phyloP scores from a whole-genome alignment of 208 protist species.

The Leishmania guyanensis region DNA sequence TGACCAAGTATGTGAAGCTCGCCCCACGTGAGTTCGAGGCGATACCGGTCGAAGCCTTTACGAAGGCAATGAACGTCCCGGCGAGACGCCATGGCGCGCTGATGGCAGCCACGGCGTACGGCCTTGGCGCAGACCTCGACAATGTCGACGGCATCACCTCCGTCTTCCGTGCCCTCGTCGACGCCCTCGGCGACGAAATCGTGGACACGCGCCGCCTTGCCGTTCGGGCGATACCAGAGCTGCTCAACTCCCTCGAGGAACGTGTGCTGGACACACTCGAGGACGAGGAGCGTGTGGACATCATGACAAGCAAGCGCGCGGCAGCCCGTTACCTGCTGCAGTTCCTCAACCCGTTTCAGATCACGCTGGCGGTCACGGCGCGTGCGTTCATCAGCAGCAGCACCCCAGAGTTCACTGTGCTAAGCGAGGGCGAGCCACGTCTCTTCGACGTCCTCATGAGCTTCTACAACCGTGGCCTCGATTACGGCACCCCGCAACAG shows the following conservation, averaged over 20 bases:
- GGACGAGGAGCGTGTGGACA: conserved; percentile 76
- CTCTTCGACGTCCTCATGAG: conserved; percentile 86
- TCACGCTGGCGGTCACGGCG: conserved; percentile 62
- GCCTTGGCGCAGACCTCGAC: conserved; percentile 61
- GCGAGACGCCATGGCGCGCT: conserved; percentile 69
- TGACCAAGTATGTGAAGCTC: conserved; percentile 67
- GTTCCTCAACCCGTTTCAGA: conserved; percentile 76
- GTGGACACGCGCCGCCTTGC: conserved; percentile 45
- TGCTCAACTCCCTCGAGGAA: conserved; percentile 71
- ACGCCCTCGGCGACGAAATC: conserved; percentile 68
- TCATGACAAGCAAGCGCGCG: conserved; percentile 80
- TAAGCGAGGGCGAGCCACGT: conserved; percentile 75
- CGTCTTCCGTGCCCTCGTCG: conserved; percentile 73
- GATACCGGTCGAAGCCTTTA: conserved; percentile 63
- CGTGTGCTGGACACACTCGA: conserved; percentile 63
- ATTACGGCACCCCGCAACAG: conserved; percentile 87
- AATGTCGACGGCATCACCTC: conserved; percentile 67
- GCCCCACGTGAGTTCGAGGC: conserved; percentile 51
- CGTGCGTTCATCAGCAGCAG: conserved; percentile 54
- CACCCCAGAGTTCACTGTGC: conserved; percentile 66
- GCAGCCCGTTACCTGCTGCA: conserved; percentile 84
- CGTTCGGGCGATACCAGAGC: conserved; percentile 56
- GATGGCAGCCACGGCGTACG: conserved; percentile 71
- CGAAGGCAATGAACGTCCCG: conserved; percentile 64
- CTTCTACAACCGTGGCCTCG: conserved; percentile 88